These are phyloP conservation scores for Taphrina sp. DNA, from an alignment of 1,139 yeast species.

Conservation along the genomic window DNA sequence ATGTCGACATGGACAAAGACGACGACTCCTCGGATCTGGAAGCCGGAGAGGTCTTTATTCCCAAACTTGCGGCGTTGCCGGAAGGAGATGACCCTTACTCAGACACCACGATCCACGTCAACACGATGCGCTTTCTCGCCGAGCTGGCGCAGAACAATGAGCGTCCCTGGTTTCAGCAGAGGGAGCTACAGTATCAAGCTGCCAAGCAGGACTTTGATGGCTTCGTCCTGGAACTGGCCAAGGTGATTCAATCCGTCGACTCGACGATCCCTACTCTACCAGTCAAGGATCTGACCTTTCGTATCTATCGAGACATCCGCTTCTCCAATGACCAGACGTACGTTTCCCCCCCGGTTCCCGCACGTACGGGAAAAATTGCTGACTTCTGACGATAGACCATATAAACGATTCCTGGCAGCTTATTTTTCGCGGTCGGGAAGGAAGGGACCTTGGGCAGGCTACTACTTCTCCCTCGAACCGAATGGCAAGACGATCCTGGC, in stretches of 20 bases:
- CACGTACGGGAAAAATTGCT: too few species aligned
- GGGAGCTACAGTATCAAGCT: conserved; percentile 38
- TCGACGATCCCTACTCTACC: conserved; percentile 39
- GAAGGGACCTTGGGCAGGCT: conserved; percentile 39
- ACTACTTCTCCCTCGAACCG: conserved; percentile 39
- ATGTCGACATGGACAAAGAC: too few species aligned
- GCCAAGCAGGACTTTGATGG: conserved; percentile 39
- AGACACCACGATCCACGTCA: conserved; percentile 37
- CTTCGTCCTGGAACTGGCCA: conserved; percentile 37
- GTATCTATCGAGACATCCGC: conserved; percentile 40
- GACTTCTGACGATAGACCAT: too few species aligned
- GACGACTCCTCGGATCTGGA: too few species aligned
- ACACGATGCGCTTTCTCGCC: conserved; percentile 37
- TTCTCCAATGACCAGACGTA: conserved; percentile 38
- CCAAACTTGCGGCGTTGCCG: conserved; percentile 29
- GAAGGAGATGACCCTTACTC: conserved; percentile 34
- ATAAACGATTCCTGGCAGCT: conserved; percentile 39
- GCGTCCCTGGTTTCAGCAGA: conserved; percentile 40
- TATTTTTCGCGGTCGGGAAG: conserved; percentile 39
- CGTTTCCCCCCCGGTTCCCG: too few species aligned
- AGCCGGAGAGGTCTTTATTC: conserved; percentile 32
- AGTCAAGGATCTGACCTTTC: conserved; percentile 37
- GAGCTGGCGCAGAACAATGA: conserved; percentile 38
- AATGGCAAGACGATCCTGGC: conserved; percentile 24
- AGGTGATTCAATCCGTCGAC: conserved; percentile 35